Base-by-base conservation (phyloP, 1,139 yeast genomes). In the Suhomyces choctaworum region DNA sequence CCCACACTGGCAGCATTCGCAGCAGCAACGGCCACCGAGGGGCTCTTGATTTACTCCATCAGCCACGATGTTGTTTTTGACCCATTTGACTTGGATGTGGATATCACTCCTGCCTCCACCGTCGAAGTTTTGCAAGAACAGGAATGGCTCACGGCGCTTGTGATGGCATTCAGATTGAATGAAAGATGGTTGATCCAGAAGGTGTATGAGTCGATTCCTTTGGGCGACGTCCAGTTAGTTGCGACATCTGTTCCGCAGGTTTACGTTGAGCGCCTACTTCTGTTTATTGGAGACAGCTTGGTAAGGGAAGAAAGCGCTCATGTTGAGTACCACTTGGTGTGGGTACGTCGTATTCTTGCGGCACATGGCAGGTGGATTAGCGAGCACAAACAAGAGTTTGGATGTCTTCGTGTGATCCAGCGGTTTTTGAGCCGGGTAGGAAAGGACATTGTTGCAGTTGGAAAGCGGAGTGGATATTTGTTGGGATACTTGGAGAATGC, bases 21-120 rank as follows among this genome's bases (percentile, higher is more conserved):
- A 2, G 96, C 96, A 21, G 96, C 96, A 20, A 95, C 97, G 0
- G 82, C 96, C 1, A 92, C 98, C 0, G 98, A 92, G 59, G 99
- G 99, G 6, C 66, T 94, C 32, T 66, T 90, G 40, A 70, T 92
- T 2, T 92, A 79, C 57, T 82, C 96, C 1, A 77, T 89, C 25
- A 95, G 90, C 56, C 81, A 82, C 39, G 68, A 76, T 11, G 65
- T 87, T 31, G 66, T 80, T 29, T 94, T 92, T 54, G 99, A 92
- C 66, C 98, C 99, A 27, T 88, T 87, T 58, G 97, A 94, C 58
- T 73, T 92, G 54, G 98, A 92, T 56, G 71, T 90, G 31, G 98
- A 94, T 52, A 80, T 92, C 25, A 92, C 98, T 0, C 95, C 96
- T 0, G 83, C 78, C 32, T 69, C 85, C 5, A 83, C 90, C 0